phyloP scores from a whole-genome alignment of 179 eudicot genomes.

The Actinidia arguta region DNA sequence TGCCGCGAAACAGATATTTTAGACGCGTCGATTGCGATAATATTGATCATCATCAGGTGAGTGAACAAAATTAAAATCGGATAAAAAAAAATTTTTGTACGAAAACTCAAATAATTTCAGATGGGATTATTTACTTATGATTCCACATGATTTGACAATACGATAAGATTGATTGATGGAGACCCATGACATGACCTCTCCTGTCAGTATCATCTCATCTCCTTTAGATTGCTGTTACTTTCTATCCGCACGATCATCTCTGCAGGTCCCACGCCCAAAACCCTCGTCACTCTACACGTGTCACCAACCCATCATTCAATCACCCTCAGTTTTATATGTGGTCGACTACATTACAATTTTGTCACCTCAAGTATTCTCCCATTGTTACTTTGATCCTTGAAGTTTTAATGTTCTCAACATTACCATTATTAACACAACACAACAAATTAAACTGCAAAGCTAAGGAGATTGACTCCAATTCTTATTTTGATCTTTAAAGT shows the following conservation, averaged over 20 bases:
- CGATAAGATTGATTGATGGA: background rate
- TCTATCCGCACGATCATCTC: background rate
- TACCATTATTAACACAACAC: no score
- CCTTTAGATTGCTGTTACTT: background rate
- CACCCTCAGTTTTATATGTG: no score
- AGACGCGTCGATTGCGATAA: background rate
- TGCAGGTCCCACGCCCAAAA: background rate
- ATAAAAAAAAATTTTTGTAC: background rate
- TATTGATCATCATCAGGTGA: background rate
- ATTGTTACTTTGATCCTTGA: background rate
- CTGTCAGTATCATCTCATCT: conserved; percentile 18
- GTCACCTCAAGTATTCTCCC: background rate
- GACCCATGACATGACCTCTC: conserved; percentile 24
- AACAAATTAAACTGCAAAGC: no score
- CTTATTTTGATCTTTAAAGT: no score
- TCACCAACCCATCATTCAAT: background rate
- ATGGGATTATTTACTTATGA: background rate
- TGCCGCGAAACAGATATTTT: no score
- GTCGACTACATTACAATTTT: no score
- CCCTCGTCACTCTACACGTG: conserved; percentile 15
- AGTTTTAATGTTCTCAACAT: background rate
- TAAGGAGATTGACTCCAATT: no score
- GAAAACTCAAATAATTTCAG: background rate
- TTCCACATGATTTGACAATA: conserved; percentile 22
- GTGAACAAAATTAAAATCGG: no score